phyloP scores from a whole-genome alignment of 768 basidiomycete genomes.

The Agrocybe praecox region DNA sequence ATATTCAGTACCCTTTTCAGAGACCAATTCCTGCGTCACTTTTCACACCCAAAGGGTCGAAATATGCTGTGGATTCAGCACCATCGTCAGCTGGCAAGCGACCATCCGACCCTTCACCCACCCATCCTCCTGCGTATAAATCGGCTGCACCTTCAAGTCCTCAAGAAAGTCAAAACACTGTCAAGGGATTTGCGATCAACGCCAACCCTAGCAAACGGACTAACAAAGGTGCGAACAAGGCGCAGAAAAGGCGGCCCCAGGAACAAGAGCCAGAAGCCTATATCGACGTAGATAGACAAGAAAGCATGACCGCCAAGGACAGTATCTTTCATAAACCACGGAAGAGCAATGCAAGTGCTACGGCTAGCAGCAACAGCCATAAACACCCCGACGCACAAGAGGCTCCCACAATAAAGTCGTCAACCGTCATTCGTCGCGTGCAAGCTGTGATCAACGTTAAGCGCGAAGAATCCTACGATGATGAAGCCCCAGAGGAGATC shows the following conservation, averaged over 20 bases:
- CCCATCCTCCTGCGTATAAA: slow-evolving; percentile 31
- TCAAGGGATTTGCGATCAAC: background rate
- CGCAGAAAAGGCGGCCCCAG: background rate
- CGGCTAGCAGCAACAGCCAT: background rate
- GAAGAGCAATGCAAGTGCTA: slow-evolving; percentile 3
- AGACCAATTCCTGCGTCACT: slow-evolving; percentile 20
- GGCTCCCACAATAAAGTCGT: slow-evolving; percentile 8
- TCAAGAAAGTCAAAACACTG: slow-evolving; percentile 16
- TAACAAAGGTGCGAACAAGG: background rate
- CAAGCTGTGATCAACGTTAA: slow-evolving; percentile 69
- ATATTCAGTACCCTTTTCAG: slow-evolving; percentile 1
- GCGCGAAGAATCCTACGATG: slow-evolving; percentile 54
- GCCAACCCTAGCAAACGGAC: background rate
- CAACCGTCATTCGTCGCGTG: slow-evolving; percentile 62
- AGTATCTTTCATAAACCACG: background rate
- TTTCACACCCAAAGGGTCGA: slow-evolving; percentile 34
- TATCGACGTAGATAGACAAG: background rate
- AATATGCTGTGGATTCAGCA: slow-evolving; percentile 26
- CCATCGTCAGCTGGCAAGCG: slow-evolving; percentile 30
- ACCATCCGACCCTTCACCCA: slow-evolving; percentile 28
- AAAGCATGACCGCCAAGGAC: slow-evolving; percentile 5
- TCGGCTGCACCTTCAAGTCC: slow-evolving; percentile 26
- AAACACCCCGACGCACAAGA: too few relatives aligned
- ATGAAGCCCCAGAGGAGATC: slow-evolving; percentile 16
- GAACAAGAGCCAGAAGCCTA: background rate